Percentiles rank a stretch among this genome's conserved stretches.
Conservation (phyloP, 805 yeast species). For the Cyberlindnera samutprakarnensis region DNA sequence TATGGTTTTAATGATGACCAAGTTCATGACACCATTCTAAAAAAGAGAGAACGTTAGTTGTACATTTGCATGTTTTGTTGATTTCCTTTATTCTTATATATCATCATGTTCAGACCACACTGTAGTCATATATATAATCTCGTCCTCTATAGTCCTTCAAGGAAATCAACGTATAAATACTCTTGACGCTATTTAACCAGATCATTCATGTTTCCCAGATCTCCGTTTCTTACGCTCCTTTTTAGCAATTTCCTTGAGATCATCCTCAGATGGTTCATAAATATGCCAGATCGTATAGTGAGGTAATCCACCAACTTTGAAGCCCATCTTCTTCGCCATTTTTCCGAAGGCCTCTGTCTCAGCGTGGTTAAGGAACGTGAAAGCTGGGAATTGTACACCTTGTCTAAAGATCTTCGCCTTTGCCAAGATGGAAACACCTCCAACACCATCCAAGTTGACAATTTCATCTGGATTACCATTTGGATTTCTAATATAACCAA, state of each 20-base stretch:
- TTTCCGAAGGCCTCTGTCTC: slow-evolving; percentile 87
- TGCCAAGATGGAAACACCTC: slow-evolving; percentile 78
- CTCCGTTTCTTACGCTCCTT: slow-evolving; percentile 62
- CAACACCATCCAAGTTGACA: slow-evolving; percentile 76
- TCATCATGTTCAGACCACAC: too few species aligned
- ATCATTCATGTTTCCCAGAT: slow-evolving; percentile 8
- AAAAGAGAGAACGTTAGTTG: too few species aligned
- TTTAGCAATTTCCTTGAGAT: slow-evolving; percentile 58
- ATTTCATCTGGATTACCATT: slow-evolving; percentile 55
- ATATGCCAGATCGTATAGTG: slow-evolving; percentile 90
- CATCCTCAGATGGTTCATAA: slow-evolving; percentile 84
- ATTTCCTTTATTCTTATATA: too few species aligned
- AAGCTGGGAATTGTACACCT: slow-evolving; percentile 82
- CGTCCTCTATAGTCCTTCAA: too few species aligned
- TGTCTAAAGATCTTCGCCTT: slow-evolving; percentile 67
- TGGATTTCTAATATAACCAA: slow-evolving; percentile 61
- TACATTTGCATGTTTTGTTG: too few species aligned
- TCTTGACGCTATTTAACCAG: too few species aligned
- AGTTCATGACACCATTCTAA: too few species aligned
- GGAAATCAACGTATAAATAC: too few species aligned
- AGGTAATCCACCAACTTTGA: slow-evolving; percentile 79
- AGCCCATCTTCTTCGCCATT: slow-evolving; percentile 73
- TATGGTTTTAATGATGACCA: too few species aligned
- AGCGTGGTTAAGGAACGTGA: slow-evolving; percentile 77
- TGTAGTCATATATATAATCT: too few species aligned